These are phyloP conservation scores for Malassezia caprae DNA, from an alignment of 1,284 basidiomycete genomes.

Conservation along the genomic window DNA sequence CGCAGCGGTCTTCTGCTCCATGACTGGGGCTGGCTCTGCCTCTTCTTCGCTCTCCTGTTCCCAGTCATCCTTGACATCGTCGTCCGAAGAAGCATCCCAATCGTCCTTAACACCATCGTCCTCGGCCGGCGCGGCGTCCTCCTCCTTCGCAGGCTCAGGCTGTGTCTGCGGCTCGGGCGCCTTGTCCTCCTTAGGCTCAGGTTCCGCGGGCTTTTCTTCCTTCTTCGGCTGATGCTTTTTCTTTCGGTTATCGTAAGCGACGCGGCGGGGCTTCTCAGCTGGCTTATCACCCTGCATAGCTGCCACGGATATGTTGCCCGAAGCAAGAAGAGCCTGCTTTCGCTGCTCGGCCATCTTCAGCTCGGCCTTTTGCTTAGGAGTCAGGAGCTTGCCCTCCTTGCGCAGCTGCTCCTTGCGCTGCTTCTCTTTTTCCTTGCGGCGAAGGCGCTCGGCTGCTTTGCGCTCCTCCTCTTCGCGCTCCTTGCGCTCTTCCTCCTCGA, in stretches of 20 bases:
- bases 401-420: conserved; percentile 44
- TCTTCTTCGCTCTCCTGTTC: conserved; percentile 68
- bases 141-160: conserved; percentile 38
- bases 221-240: conserved; percentile 56
- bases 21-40: background rate
- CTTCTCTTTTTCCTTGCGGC: conserved; percentile 45
- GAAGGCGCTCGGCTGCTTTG: conserved; percentile 40
- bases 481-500: conserved; percentile 43
- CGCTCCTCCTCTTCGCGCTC: conserved; percentile 43
- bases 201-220: conserved; percentile 16
- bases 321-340: conserved; percentile 77
- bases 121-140: conserved; percentile 29
- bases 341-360: conserved; percentile 80
- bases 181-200: conserved; percentile 16
- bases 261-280: conserved; percentile 50
- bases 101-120: conserved; percentile 48
- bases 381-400: conserved; percentile 47
- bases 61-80: conserved; percentile 68
- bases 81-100: conserved; percentile 50
- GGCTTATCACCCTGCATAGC: conserved; percentile 55
- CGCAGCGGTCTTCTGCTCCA: conserved; percentile 52
- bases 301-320: conserved; percentile 73
- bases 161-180: conserved; percentile 13
- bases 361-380: conserved; percentile 81
- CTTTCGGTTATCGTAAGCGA: conserved; percentile 68